Conservation (phyloP, 2,329 filamentous ascomycete genomes). For the Zasmidium cellare region DNA sequence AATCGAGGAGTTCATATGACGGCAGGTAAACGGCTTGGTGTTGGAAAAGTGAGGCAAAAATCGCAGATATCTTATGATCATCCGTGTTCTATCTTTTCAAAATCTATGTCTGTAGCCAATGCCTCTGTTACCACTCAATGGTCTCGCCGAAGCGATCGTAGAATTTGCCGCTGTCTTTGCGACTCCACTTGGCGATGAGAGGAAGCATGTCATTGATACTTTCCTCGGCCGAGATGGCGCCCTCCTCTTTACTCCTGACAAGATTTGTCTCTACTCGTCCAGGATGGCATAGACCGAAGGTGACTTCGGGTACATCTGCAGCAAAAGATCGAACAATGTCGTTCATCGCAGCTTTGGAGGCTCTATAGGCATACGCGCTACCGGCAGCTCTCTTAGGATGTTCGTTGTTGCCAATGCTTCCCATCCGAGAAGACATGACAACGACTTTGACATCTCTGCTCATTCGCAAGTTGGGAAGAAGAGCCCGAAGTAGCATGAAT, state of each 20-base stretch:
- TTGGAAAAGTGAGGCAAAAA: too few species aligned
- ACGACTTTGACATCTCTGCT: conserved; percentile 36
- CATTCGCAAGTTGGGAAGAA: conserved; percentile 38
- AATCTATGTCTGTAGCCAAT: background rate
- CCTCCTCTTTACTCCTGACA: conserved; percentile 47
- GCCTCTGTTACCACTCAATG: conserved; percentile 42
- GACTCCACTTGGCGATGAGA: conserved; percentile 37
- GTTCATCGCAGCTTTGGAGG: conserved; percentile 50
- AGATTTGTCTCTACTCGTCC: conserved; percentile 48
- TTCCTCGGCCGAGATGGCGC: conserved; percentile 44
- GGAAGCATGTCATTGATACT: conserved; percentile 41
- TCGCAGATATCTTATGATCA: too few species aligned
- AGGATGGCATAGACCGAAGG: conserved; percentile 46
- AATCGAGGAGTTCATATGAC: too few species aligned
- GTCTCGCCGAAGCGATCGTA: conserved; percentile 45
- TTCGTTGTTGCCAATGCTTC: conserved; percentile 41
- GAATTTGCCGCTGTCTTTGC: conserved; percentile 40
- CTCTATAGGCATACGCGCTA: conserved; percentile 49
- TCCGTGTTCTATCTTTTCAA: background rate
- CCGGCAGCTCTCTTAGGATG: conserved; percentile 32
- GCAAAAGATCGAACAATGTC: conserved; percentile 46
- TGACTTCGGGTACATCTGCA: conserved; percentile 45
- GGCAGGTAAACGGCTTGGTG: too few species aligned
- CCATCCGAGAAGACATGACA: conserved; percentile 48
- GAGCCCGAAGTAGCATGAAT: conserved; percentile 40